These are phyloP conservation scores for Russula sp. DNA, from an alignment of 768 basidiomycete species.

Conservation along the genomic window DNA sequence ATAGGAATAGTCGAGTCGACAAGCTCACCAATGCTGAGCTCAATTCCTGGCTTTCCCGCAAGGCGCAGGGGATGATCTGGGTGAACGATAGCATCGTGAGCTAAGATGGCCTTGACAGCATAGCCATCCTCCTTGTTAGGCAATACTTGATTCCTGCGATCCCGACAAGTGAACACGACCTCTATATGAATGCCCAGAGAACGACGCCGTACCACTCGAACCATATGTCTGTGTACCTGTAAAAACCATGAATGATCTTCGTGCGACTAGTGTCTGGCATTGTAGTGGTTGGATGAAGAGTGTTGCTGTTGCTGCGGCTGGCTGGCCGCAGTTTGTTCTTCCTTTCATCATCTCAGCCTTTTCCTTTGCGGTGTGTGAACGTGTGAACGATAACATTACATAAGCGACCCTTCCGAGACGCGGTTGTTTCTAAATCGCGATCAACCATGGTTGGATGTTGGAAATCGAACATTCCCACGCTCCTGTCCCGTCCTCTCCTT, in stretches of 20 bases:
- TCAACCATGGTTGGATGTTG: too few relatives aligned
- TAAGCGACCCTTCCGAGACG: constrained; percentile 1
- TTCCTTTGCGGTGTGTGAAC: background rate
- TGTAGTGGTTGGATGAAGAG: constrained; percentile 6
- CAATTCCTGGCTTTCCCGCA: constrained; percentile 55
- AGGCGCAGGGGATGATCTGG: constrained; percentile 65
- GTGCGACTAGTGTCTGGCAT: constrained; percentile 38
- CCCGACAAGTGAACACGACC: background rate
- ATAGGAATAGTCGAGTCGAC: background rate
- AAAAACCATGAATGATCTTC: constrained; percentile 44
- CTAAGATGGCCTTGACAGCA: constrained; percentile 62
- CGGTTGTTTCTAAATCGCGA: constrained; percentile 18
- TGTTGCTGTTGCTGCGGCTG: background rate
- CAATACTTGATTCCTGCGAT: constrained; percentile 46
- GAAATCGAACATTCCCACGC: constrained; percentile 21
- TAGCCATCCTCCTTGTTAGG: constrained; percentile 51
- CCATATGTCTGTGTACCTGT: constrained; percentile 80
- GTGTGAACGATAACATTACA: background rate
- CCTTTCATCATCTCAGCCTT: background rate
- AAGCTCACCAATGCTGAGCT: constrained; percentile 58
- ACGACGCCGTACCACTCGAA: constrained; percentile 55
- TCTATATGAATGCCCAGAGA: background rate
- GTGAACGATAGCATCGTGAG: constrained; percentile 62
- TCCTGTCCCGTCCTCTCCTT: constrained; percentile 2
- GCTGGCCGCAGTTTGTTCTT: background rate